Evolutionary conservation across 2,329 filamentous ascomycete genomes (phyloP), one percentile per base, ranked within the genome.

Genomic region (Rachicladosporium sp.): DNA sequence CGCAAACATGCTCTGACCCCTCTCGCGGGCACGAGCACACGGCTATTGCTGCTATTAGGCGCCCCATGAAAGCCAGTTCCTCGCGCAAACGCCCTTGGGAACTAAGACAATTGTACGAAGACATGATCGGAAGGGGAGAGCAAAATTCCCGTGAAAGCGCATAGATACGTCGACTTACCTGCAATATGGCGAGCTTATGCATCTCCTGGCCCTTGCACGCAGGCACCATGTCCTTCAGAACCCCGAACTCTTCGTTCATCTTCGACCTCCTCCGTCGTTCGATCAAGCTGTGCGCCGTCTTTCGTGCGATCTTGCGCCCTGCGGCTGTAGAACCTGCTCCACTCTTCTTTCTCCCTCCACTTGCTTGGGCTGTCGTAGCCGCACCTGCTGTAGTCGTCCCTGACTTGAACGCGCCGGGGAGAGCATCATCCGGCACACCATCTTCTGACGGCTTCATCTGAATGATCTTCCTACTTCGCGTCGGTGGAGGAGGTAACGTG

Each of bases 161-260:
- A 37, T 15, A 23, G 10, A 34, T 37, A 21, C 23, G 30, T 35
- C 21, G 38, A 7, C 33, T n/a, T 60, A 93, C 88, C 76, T 95
- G 87, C 37, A 96, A 65, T 50, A 96, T 95, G 10, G 88, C 87
- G 42, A 96, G 67, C 64, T 98, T 98, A 62, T 96, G 91, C 91
- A 96, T 96, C 55, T 96, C 89, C 49, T 80, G 75, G 5, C 87
- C 88, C n/a, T 75, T 78, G 60, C 91, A 96, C 2, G 91, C 89
- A 1, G 91, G 91, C 42, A 96, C 93, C 83, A 98, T 87, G 52
- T 81, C 76, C 64, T 96, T 96, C 48, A 96, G 66, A 10, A 93
- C 82, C 2, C 78, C 82, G 65, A 96, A 96, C 64, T 96, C 91
- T 59, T 96, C 89, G 51, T 98, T 96, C 89, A 96, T 98, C 68